Conservation (phyloP, 1,284 basidiomycete species). For the Boletus nobilissimus region DNA sequence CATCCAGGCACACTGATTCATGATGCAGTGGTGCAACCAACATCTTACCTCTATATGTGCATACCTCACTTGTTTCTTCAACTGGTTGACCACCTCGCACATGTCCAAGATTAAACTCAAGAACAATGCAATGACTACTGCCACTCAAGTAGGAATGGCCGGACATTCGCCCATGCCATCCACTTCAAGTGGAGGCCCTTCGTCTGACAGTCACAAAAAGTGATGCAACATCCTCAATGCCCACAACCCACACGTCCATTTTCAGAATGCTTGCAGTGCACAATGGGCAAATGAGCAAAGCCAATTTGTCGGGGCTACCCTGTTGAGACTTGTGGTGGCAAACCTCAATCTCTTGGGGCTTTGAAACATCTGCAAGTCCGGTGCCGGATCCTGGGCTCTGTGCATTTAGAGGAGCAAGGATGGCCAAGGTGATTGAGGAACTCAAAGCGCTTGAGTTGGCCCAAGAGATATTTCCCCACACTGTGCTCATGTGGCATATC, state of each 20-base stretch:
- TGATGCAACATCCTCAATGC: slow-evolving; percentile 35
- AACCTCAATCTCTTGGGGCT: slow-evolving; percentile 29
- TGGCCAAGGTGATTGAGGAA: slow-evolving; percentile 65
- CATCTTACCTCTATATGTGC: slow-evolving; percentile 22
- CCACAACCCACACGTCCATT: slow-evolving; percentile 42
- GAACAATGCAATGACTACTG: not conserved
- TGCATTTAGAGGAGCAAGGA: slow-evolving; percentile 59
- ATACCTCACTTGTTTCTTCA: slow-evolving; percentile 24
- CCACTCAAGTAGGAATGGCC: not conserved
- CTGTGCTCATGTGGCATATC: slow-evolving; percentile 51
- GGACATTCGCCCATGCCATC: slow-evolving; percentile 7
- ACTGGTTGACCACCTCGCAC: slow-evolving; percentile 26
- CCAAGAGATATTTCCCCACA: slow-evolving; percentile 56
- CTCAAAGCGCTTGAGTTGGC: slow-evolving; percentile 63
- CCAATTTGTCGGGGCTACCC: slow-evolving; percentile 35
- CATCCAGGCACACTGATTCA: slow-evolving; percentile 42
- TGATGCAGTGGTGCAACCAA: slow-evolving; percentile 38
- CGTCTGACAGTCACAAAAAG: not conserved
- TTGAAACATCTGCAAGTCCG: slow-evolving; percentile 46
- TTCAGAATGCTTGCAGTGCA: slow-evolving; percentile 47
- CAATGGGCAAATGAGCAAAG: slow-evolving; percentile 38
- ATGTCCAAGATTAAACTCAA: not conserved
- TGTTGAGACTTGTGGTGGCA: slow-evolving; percentile 46
- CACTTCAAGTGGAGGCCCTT: slow-evolving; percentile 19
- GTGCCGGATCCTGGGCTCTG: slow-evolving; percentile 50